These are phyloP conservation scores for Hanseniaspora occidentalis DNA, from an alignment of 805 yeast genomes.

Conservation along the genomic window DNA sequence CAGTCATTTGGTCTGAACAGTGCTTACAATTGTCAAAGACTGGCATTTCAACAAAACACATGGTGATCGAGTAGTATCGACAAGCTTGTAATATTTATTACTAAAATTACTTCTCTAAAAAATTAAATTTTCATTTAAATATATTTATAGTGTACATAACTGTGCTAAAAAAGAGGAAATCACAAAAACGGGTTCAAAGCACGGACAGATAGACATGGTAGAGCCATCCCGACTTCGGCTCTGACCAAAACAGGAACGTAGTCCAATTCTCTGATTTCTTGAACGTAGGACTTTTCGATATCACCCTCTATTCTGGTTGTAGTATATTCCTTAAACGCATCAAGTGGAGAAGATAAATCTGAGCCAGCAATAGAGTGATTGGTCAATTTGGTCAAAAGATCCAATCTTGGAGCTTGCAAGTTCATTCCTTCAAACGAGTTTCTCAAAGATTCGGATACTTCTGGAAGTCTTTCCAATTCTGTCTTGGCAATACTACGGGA, in stretches of 20 bases:
- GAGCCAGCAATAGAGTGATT: slow-evolving; percentile 2
- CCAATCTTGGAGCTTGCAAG: slow-evolving; percentile 34
- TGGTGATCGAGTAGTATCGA: neutral
- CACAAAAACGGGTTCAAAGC: slow-evolving; percentile 71
- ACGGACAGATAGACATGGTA: slow-evolving; percentile 89
- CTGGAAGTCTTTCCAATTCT: slow-evolving; percentile 20
- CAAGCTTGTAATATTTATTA: neutral
- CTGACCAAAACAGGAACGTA: slow-evolving; percentile 77
- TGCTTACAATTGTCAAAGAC: too few relatives aligned
- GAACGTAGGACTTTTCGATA: slow-evolving; percentile 39
- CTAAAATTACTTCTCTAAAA: neutral
- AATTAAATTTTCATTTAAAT: neutral
- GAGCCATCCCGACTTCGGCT: slow-evolving; percentile 89
- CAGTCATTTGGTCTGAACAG: too few relatives aligned
- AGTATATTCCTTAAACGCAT: slow-evolving; percentile 46
- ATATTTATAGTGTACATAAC: neutral
- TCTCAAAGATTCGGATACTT: slow-evolving; percentile 30
- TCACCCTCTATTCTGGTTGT: slow-evolving; percentile 39
- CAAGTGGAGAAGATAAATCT: slow-evolving; percentile 26
- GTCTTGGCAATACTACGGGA: slow-evolving; percentile 56
- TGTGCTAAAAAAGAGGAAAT: too few relatives aligned
- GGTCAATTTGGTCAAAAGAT: slow-evolving; percentile 16
- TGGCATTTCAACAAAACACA: too few relatives aligned
- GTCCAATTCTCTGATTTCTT: slow-evolving; percentile 66
- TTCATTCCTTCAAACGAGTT: slow-evolving; percentile 39